These are phyloP conservation scores for Osmanthus fragrans DNA, from an alignment of 257 asterid genomes.

Conservation along the genomic window DNA sequence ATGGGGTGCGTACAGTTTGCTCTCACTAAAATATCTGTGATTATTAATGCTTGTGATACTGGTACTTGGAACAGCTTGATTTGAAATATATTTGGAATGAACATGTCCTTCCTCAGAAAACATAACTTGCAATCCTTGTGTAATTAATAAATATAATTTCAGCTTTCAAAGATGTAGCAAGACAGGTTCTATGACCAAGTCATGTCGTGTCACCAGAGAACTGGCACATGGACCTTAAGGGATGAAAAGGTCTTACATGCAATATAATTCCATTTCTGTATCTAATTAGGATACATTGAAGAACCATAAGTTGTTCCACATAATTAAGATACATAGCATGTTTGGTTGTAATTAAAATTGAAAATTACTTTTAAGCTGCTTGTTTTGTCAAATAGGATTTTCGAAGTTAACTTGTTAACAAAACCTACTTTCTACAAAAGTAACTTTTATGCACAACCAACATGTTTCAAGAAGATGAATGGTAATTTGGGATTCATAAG, in stretches of 20 bases:
- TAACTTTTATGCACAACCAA: neutral
- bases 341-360: neutral
- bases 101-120: neutral
- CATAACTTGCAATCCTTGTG: neutral
- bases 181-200: neutral
- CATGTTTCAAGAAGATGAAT: neutral
- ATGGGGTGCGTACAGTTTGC: conserved; percentile 7
- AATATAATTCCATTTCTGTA: neutral
- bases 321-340: neutral
- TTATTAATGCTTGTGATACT: neutral
- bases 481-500: neutral
- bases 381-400: neutral
- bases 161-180: neutral
- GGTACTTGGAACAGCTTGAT: neutral
- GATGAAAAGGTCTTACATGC: neutral
- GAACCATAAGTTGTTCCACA: neutral
- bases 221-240: neutral
- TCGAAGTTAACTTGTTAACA: neutral
- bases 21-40: neutral
- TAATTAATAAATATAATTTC: neutral
- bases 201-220: neutral
- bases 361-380: neutral
- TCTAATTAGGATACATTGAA: neutral
- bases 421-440: neutral
- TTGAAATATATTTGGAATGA: neutral